Conservation (phyloP, 306 rosid species). For the Myrica gale region DNA sequence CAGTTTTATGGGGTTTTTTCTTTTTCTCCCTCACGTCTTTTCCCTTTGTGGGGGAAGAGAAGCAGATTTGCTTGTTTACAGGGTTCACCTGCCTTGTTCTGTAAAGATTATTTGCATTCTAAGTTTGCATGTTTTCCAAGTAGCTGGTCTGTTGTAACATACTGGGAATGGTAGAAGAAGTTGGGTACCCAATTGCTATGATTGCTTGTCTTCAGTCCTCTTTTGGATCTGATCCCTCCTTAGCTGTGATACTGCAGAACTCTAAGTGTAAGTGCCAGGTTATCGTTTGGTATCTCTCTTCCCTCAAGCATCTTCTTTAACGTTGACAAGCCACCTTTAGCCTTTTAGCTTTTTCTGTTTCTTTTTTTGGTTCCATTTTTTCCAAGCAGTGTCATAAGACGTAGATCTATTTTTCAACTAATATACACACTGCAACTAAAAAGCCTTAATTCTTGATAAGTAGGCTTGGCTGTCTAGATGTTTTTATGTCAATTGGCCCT, state of each 20-base stretch:
- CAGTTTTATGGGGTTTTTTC: background rate
- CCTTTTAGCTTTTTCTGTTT: background rate
- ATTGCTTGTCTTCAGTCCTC: background rate
- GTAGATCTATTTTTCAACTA: background rate
- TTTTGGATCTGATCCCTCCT: background rate
- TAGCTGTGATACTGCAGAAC: background rate
- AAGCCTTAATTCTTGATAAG: background rate
- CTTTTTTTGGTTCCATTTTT: too few species aligned
- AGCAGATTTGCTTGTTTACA: background rate
- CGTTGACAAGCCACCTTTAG: background rate
- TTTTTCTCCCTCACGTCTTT: background rate
- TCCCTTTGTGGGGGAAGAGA: background rate
- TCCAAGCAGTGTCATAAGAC: too few species aligned
- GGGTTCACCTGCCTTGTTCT: background rate
- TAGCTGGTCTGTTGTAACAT: background rate
- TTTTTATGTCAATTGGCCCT: background rate
- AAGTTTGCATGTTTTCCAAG: background rate
- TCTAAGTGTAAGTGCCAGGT: background rate
- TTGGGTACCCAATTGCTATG: background rate
- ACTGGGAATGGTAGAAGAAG: background rate
- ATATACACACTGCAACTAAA: background rate
- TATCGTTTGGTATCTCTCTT: background rate
- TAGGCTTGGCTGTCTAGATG: background rate
- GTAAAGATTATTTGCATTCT: background rate
- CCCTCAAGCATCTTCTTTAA: background rate